A percentile compares a stretch with the other conserved stretches of the same genome.
These are phyloP conservation scores for Ciborinia camelliae DNA, from an alignment of 2,329 filamentous ascomycete genomes.

Conservation along the genomic window DNA sequence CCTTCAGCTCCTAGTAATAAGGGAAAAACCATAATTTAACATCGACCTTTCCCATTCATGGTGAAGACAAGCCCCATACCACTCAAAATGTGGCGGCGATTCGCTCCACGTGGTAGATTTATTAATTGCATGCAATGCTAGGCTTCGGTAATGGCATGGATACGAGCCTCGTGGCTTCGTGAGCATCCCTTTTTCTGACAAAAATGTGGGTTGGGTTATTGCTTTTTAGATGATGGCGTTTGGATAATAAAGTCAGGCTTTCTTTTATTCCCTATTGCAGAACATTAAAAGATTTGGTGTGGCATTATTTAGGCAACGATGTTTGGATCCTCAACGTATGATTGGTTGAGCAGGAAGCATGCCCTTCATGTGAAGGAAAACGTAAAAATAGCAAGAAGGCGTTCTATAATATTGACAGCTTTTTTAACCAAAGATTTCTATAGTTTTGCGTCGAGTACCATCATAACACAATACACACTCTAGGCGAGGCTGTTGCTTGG, in stretches of 20 bases:
- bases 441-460: no score
- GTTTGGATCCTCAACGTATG: not conserved
- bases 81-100: not conserved
- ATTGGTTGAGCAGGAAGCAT: not conserved
- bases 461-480: not conserved
- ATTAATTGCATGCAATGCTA: not conserved
- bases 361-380: not conserved
- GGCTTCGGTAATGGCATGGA: not conserved
- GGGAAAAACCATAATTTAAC: not conserved
- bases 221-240: slow-evolving; percentile 5
- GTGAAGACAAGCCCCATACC: not conserved
- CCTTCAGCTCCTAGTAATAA: not conserved
- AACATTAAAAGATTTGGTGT: not conserved
- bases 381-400: not conserved
- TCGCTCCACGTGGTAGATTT: slow-evolving; percentile 10
- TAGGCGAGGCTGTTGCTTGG: not conserved
- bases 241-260: not conserved
- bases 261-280: not conserved
- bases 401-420: not conserved
- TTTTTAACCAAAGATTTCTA: no score
- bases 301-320: slow-evolving; percentile 14
- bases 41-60: not conserved
- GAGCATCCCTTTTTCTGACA: not conserved
- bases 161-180: slow-evolving; percentile 3
- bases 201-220: not conserved